Evolutionary conservation across 371 early-diverging fungal genomes (phyloP).

Genomic region (Syncephalastrum sp.): DNA sequence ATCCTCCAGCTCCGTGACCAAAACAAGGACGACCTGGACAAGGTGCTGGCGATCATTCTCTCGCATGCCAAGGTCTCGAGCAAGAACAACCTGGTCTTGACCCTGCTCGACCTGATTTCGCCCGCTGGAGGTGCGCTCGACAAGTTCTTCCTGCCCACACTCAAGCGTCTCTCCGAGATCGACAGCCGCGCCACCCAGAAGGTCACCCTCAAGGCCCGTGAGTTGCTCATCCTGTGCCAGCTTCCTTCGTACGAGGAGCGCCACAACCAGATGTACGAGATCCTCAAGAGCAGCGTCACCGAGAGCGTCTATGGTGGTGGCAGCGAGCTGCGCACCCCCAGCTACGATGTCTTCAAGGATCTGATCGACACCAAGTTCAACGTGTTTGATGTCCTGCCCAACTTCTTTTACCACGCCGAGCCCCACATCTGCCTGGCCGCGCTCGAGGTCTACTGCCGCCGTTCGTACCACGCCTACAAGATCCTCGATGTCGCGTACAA

Average conservation of each 20-base stretch:
- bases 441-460: slow-evolving; percentile 93
- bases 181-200: slow-evolving; percentile 77
- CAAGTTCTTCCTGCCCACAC: slow-evolving; percentile 73
- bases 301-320: slow-evolving; percentile 77
- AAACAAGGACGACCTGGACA: slow-evolving; percentile 80
- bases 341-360: slow-evolving; percentile 83
- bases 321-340: slow-evolving; percentile 71
- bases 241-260: slow-evolving; percentile 93
- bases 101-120: slow-evolving; percentile 78
- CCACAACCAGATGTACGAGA: slow-evolving; percentile 78
- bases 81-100: slow-evolving; percentile 78
- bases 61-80: slow-evolving; percentile 82
- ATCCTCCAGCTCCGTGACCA: slow-evolving; percentile 81
- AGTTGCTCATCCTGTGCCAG: slow-evolving; percentile 89
- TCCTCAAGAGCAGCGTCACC: slow-evolving; percentile 77
- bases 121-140: slow-evolving; percentile 68
- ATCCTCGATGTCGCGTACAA: slow-evolving; percentile 80
- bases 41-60: slow-evolving; percentile 71
- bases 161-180: slow-evolving; percentile 84
- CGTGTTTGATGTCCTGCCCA: slow-evolving; percentile 92
- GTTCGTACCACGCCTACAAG: slow-evolving; percentile 95
- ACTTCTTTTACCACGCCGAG: slow-evolving; percentile 89
- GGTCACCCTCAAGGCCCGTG: slow-evolving; percentile 92
- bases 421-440: slow-evolving; percentile 84
- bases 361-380: slow-evolving; percentile 92